Percentiles rank a stretch among this genome's conserved stretches.
Conservation (phyloP, 1,139 yeast genomes). For the Kurtzmaniella quercitrusa region DNA sequence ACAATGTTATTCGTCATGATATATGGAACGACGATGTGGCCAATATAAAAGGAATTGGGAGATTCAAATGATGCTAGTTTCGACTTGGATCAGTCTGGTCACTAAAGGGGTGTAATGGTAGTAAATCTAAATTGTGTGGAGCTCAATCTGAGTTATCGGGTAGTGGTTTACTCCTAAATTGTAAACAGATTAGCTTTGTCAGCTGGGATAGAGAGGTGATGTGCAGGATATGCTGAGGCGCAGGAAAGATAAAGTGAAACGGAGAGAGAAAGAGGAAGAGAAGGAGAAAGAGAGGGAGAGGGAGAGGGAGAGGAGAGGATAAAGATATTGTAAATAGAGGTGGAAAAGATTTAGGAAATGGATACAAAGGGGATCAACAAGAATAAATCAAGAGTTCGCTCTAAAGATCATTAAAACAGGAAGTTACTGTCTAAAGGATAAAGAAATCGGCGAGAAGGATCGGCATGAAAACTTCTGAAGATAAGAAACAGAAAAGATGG, state of each 20-base stretch:
- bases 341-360: neutral
- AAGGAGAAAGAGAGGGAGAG: neutral
- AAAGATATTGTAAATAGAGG: neutral
- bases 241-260: neutral
- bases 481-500: too few relatives aligned
- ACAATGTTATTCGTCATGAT: slow-evolving; percentile 4
- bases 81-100: neutral
- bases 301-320: neutral
- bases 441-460: too few relatives aligned
- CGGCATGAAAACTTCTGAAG: too few relatives aligned
- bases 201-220: neutral
- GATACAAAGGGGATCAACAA: too few relatives aligned
- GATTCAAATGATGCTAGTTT: neutral
- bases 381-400: too few relatives aligned
- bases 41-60: neutral
- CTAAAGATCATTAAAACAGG: too few relatives aligned
- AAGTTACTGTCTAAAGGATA: too few relatives aligned
- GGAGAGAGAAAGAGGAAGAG: neutral
- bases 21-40: too few relatives aligned
- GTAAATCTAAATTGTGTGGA: too few relatives aligned
- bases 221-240: neutral
- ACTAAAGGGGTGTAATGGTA: neutral
- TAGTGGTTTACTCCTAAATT: too few relatives aligned
- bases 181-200: neutral
- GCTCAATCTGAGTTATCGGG: too few relatives aligned